Evolutionary conservation across 2,329 filamentous ascomycete genomes (phyloP).

Genomic region (Lachnellula hyalina): DNA sequence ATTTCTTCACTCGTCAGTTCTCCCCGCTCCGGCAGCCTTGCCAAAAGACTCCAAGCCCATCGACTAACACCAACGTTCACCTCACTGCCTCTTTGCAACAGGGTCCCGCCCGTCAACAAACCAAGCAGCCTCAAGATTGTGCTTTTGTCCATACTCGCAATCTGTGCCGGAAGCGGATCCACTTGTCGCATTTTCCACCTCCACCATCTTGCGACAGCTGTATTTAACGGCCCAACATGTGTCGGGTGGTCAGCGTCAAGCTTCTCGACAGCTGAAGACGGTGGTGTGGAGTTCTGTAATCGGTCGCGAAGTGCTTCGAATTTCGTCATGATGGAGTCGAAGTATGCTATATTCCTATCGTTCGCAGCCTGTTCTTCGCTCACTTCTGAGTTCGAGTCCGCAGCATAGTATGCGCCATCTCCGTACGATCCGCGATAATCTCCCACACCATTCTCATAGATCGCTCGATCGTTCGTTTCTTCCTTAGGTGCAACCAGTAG

Average conservation of each 20-base stretch:
- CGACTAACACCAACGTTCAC: slow-evolving; percentile 64
- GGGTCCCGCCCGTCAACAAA: slow-evolving; percentile 58
- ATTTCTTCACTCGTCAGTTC: slow-evolving; percentile 72
- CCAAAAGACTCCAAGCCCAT: slow-evolving; percentile 83
- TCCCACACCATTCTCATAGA: slow-evolving; percentile 45
- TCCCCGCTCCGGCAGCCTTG: slow-evolving; percentile 66
- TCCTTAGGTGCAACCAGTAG: slow-evolving; percentile 59
- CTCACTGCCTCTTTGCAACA: slow-evolving; percentile 50
- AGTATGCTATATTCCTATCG: slow-evolving; percentile 60
- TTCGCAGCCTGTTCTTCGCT: slow-evolving; percentile 19
- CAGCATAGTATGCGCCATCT: slow-evolving; percentile 73
- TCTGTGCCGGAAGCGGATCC: slow-evolving; percentile 53
- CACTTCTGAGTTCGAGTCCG: slow-evolving; percentile 36
- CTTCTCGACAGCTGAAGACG: slow-evolving; percentile 44
- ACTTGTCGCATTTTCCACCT: slow-evolving; percentile 44
- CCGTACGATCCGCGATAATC: slow-evolving; percentile 63
- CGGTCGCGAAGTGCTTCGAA: slow-evolving; percentile 60
- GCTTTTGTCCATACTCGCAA: slow-evolving; percentile 61
- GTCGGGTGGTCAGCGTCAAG: slow-evolving; percentile 48
- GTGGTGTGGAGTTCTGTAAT: slow-evolving; percentile 50
- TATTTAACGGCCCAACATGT: slow-evolving; percentile 36
- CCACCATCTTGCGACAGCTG: slow-evolving; percentile 47
- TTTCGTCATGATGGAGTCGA: slow-evolving; percentile 56
- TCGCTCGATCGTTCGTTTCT: slow-evolving; percentile 34
- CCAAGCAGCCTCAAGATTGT: slow-evolving; percentile 61